Evolutionary conservation across 148 eudicot species (phyloP).

Genomic region (Fallopia convolvulus): DNA sequence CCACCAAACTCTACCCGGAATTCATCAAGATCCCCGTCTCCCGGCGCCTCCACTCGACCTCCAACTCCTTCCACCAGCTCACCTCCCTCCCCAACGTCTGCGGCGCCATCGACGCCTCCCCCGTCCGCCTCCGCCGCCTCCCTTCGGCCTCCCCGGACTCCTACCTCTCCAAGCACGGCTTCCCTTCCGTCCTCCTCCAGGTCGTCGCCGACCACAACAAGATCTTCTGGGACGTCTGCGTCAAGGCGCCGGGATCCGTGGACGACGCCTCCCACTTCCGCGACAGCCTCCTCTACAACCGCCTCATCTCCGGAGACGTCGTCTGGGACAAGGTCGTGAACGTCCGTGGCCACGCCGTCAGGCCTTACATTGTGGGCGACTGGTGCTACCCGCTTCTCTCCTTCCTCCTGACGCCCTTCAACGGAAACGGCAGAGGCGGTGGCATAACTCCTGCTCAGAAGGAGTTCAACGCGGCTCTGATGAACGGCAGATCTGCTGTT

Average conservation of each 20-base stretch:
- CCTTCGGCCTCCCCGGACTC: slow-evolving; percentile 29
- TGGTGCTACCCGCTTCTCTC: slow-evolving; percentile 78
- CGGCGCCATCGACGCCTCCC: slow-evolving; percentile 67
- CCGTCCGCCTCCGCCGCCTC: slow-evolving; percentile 30
- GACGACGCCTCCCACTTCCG: slow-evolving; percentile 83
- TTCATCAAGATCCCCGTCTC: slow-evolving; percentile 78
- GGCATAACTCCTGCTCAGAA: slow-evolving; percentile 61
- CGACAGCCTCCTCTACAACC: slow-evolving; percentile 70
- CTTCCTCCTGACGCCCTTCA: slow-evolving; percentile 70
- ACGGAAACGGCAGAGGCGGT: slow-evolving; percentile 30
- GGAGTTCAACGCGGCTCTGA: slow-evolving; percentile 59
- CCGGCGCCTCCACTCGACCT: slow-evolving; percentile 57
- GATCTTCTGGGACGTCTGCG: slow-evolving; percentile 95
- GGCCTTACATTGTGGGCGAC: slow-evolving; percentile 87
- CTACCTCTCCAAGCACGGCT: slow-evolving; percentile 37
- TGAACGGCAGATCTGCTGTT: slow-evolving; percentile 70
- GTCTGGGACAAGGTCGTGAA: slow-evolving; percentile 80
- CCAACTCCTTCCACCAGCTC: slow-evolving; percentile 59
- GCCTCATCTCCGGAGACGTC: slow-evolving; percentile 70
- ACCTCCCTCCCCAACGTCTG: slow-evolving; percentile 65
- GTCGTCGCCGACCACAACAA: slow-evolving; percentile 92
- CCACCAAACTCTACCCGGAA: slow-evolving; percentile 85
- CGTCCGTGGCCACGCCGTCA: slow-evolving; percentile 72
- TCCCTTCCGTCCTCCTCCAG: slow-evolving; percentile 62
- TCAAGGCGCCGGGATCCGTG: slow-evolving; percentile 76